A percentile compares a stretch with the other conserved stretches of the same genome.
phyloP scores from a whole-genome alignment of 176 grass and related monocot species.

The Triticum dicoccoides region DNA sequence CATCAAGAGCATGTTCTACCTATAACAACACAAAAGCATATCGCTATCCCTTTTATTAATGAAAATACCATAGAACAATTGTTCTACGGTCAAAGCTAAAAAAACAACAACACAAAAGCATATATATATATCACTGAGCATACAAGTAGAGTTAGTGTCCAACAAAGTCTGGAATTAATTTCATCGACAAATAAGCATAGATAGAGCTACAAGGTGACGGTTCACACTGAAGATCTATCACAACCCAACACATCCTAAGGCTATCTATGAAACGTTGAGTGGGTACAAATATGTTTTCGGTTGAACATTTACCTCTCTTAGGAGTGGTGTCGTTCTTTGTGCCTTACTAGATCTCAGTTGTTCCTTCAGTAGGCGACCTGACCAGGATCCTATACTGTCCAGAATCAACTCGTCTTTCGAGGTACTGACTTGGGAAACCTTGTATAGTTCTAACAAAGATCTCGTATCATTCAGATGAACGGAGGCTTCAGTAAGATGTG shows the following conservation, averaged over 20 bases:
- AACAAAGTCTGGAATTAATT: neutral
- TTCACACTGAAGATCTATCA: too few species aligned
- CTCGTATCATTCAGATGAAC: constrained; percentile 7
- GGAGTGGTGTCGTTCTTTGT: neutral
- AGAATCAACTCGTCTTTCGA: constrained; percentile 40
- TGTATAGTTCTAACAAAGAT: constrained; percentile 64
- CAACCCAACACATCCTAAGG: neutral
- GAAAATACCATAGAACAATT: too few species aligned
- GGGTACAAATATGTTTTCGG: neutral
- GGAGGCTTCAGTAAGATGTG: constrained; percentile 34
- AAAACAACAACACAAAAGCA: too few species aligned
- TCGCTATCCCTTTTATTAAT: too few species aligned
- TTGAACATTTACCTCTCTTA: constrained; percentile 39
- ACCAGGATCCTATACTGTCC: constrained; percentile 53
- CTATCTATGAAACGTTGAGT: neutral
- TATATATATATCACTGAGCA: neutral
- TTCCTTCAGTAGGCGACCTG: constrained; percentile 45
- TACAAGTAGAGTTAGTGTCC: neutral
- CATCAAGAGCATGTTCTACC: constrained; percentile 18
- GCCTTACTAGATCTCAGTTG: constrained; percentile 17
- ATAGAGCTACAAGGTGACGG: too few species aligned
- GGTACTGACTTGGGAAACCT: constrained; percentile 62
- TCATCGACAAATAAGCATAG: neutral
- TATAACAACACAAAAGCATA: neutral
- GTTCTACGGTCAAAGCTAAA: too few species aligned